Percentiles rank a stretch among this genome's conserved stretches.
Conservation (phyloP, 1,284 basidiomycete genomes). For the Pascua guehoae region DNA sequence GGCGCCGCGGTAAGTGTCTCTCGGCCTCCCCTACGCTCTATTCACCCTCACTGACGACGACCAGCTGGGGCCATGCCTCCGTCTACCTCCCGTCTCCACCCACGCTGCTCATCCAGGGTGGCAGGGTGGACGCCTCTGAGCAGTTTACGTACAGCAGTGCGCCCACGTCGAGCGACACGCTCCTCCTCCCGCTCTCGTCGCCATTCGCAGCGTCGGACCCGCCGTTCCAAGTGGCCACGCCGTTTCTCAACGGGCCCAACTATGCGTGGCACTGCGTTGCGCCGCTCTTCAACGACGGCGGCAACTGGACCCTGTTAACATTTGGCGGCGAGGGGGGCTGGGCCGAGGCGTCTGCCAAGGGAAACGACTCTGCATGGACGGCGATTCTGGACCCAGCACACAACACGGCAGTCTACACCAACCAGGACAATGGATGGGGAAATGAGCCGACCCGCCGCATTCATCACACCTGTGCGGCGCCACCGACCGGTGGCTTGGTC, state of each 20-base stretch:
- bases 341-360: conserved; percentile 55
- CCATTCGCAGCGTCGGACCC: conserved; percentile 61
- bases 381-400: conserved; percentile 44
- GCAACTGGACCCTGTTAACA: conserved; percentile 51
- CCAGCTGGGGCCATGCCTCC: conserved; percentile 76
- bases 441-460: conserved; percentile 67
- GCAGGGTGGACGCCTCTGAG: conserved; percentile 67
- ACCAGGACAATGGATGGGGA: conserved; percentile 59
- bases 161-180: conserved; percentile 65
- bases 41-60: conserved; percentile 1
- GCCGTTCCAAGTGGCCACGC: conserved; percentile 52
- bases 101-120: conserved; percentile 68
- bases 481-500: conserved; percentile 52
- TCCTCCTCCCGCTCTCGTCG: conserved; percentile 62
- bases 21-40: no score
- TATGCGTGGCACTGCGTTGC: conserved; percentile 78
- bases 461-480: conserved; percentile 61
- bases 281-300: conserved; percentile 56
- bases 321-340: conserved; percentile 70
- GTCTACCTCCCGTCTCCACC: conserved; percentile 57
- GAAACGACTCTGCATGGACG: conserved; percentile 63
- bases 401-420: conserved; percentile 19
- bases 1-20: not conserved
- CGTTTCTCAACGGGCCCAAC: conserved; percentile 53
- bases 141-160: conserved; percentile 68